A percentile compares a stretch with the other conserved stretches of the same genome.
These are phyloP conservation scores for Setaria viridis DNA, from an alignment of 202 grass and related monocot species.

Conservation along the genomic window DNA sequence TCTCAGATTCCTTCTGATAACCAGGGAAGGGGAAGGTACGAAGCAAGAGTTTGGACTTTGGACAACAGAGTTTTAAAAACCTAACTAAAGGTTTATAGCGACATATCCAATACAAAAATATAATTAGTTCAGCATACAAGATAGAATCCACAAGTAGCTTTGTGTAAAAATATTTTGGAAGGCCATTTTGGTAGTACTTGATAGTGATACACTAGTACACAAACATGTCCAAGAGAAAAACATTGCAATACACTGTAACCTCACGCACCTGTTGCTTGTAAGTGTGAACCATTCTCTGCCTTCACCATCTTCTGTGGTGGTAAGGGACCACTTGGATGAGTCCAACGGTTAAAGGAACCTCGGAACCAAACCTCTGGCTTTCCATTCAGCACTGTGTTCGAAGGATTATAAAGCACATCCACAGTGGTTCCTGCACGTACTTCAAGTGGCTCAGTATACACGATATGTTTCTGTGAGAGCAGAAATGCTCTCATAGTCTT, in stretches of 20 bases:
- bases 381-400: slow-evolving; percentile 85
- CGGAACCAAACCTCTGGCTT: slow-evolving; percentile 90
- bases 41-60: slow-evolving; percentile 4
- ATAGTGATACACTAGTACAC: slow-evolving; percentile 17
- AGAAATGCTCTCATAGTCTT: slow-evolving; percentile 86
- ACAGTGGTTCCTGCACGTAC: slow-evolving; percentile 73
- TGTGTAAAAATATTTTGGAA: slow-evolving; percentile 5
- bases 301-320: slow-evolving; percentile 85
- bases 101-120: slow-evolving; percentile 2
- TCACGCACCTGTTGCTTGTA: slow-evolving; percentile 67
- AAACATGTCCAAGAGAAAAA: slow-evolving; percentile 18
- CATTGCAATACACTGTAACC: not conserved
- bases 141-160: slow-evolving; percentile 35
- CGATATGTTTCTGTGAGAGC: slow-evolving; percentile 91
- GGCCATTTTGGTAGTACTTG: slow-evolving; percentile 14
- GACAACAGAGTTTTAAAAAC: not conserved
- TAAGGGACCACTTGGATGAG: slow-evolving; percentile 75
- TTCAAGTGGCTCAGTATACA: slow-evolving; percentile 93
- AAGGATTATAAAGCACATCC: slow-evolving; percentile 88
- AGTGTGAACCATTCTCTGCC: slow-evolving; percentile 67
- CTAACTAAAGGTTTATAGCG: not conserved
- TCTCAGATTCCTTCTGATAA: slow-evolving; percentile 25
- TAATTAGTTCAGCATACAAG: slow-evolving; percentile 25
- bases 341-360: slow-evolving; percentile 95
- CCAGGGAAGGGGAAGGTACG: not conserved